Evolutionary conservation across 2,329 filamentous ascomycete genomes (phyloP).

Genomic region (Paramyrothecium sp.): DNA sequence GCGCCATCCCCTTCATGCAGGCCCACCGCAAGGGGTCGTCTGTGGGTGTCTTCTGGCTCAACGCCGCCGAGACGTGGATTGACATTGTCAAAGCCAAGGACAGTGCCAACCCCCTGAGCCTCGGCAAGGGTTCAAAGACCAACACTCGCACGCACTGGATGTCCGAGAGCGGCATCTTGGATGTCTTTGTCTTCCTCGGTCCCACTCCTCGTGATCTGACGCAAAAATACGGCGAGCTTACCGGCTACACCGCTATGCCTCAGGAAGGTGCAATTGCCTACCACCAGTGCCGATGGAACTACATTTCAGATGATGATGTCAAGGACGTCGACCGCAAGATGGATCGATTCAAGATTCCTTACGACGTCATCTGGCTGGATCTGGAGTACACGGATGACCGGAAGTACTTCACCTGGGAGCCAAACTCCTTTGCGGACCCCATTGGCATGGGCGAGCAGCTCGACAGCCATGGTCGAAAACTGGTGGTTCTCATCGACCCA

Average conservation of each 20-base stretch:
- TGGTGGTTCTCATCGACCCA: constrained; percentile 93
- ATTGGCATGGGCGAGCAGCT: constrained; percentile 86
- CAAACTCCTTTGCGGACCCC: constrained; percentile 82
- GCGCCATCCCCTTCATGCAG: constrained; percentile 97
- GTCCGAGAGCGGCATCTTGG: constrained; percentile 84
- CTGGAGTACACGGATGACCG: constrained; percentile 96
- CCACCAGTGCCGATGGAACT: constrained; percentile 99
- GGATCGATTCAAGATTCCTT: constrained; percentile 92
- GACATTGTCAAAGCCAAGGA: constrained; percentile 83
- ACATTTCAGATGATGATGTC: constrained; percentile 94
- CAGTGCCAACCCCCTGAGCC: constrained; percentile 71
- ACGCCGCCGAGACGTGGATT: constrained; percentile 95
- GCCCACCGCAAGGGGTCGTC: constrained; percentile 91
- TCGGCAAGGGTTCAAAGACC: constrained; percentile 67
- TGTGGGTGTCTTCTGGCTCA: constrained; percentile 96
- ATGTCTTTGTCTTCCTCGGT: constrained; percentile 92
- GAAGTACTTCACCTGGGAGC: constrained; percentile 98
- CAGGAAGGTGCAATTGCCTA: constrained; percentile 91
- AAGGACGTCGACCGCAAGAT: constrained; percentile 96
- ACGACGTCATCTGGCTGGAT: constrained; percentile 98
- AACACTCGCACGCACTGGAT: constrained; percentile 95
- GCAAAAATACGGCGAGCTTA: constrained; percentile 82
- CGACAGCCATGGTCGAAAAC: constrained; percentile 79
- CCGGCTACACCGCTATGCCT: constrained; percentile 86
- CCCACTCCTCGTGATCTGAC: constrained; percentile 81